Evolutionary conservation across 306 rosid genomes (phyloP).

Genomic region (Rosa rugosa): DNA sequence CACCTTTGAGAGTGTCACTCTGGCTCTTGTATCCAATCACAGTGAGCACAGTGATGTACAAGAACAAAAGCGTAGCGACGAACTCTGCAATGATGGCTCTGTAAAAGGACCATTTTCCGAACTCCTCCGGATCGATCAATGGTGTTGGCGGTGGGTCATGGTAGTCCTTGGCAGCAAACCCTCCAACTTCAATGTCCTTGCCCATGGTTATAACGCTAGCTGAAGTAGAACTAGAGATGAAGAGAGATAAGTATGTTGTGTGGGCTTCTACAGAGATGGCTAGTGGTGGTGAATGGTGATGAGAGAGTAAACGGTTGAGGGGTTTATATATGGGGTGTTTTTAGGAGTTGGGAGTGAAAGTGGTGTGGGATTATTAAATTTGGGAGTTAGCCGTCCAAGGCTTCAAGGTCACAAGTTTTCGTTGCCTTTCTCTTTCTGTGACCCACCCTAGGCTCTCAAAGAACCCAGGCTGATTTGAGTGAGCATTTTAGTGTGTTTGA

Average conservation of each 20-base stretch:
- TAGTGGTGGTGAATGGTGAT: background rate
- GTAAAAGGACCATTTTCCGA: slow-evolving; percentile 69
- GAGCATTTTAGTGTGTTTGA: background rate
- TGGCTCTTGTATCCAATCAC: slow-evolving; percentile 50
- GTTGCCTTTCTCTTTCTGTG: background rate
- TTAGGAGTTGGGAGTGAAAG: background rate
- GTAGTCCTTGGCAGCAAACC: slow-evolving; percentile 53
- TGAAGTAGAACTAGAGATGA: background rate
- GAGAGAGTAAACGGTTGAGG: background rate
- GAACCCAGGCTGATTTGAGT: background rate
- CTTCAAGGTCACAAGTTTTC: background rate
- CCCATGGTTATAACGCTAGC: slow-evolving; percentile 20
- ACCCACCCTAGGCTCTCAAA: background rate
- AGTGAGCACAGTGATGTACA: slow-evolving; percentile 62
- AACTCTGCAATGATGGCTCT: slow-evolving; percentile 87
- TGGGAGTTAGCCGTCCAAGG: slow-evolving; percentile 21
- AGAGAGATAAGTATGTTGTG: background rate
- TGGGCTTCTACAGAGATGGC: background rate
- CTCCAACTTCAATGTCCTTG: slow-evolving; percentile 37
- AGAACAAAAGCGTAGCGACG: slow-evolving; percentile 79
- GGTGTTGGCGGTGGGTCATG: slow-evolving; percentile 74
- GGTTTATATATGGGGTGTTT: slow-evolving; percentile 1
- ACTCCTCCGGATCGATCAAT: slow-evolving; percentile 52
- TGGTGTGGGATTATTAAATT: slow-evolving; percentile 6
- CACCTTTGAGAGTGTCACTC: slow-evolving; percentile 1